Conservation (phyloP, 2,329 filamentous ascomycete genomes). For the Fusarium sp. region DNA sequence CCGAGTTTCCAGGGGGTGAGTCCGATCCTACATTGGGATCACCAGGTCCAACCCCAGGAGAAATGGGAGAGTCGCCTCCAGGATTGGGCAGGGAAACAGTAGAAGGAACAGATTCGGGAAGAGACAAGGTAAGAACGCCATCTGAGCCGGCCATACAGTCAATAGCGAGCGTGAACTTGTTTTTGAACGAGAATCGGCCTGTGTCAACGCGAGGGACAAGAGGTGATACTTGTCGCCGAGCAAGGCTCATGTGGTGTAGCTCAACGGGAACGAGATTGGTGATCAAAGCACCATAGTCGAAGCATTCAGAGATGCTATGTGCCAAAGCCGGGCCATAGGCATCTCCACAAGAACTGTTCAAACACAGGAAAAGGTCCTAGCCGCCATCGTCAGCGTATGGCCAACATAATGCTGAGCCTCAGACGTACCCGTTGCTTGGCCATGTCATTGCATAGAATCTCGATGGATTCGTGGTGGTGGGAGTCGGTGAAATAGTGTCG, state of each 20-base stretch:
- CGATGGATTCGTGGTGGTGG: conserved; percentile 18
- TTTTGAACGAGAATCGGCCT: conserved; percentile 36
- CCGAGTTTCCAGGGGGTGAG: neutral
- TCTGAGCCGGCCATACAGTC: conserved; percentile 52
- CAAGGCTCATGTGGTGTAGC: conserved; percentile 36
- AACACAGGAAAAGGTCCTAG: conserved; percentile 53
- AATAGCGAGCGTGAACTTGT: conserved; percentile 45
- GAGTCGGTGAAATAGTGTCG: conserved; percentile 4
- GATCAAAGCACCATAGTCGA: conserved; percentile 46
- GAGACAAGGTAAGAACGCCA: conserved; percentile 52
- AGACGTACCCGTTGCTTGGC: conserved; percentile 45
- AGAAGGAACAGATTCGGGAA: conserved; percentile 36
- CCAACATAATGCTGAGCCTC: neutral
- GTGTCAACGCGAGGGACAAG: conserved; percentile 16
- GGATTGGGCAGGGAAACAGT: conserved; percentile 18
- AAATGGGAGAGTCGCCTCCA: neutral
- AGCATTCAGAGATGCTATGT: conserved; percentile 48
- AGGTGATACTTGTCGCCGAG: conserved; percentile 22
- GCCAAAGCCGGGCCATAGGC: conserved; percentile 52
- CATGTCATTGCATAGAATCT: conserved; percentile 39
- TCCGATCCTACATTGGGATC: conserved; percentile 9
- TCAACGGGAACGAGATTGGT: conserved; percentile 52
- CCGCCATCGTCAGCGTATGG: conserved; percentile 30
- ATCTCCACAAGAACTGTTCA: conserved; percentile 49
- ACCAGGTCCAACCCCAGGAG: conserved; percentile 2